Base-by-base conservation (phyloP, 78 protist genomes). In the Isochrysis galbana region DNA sequence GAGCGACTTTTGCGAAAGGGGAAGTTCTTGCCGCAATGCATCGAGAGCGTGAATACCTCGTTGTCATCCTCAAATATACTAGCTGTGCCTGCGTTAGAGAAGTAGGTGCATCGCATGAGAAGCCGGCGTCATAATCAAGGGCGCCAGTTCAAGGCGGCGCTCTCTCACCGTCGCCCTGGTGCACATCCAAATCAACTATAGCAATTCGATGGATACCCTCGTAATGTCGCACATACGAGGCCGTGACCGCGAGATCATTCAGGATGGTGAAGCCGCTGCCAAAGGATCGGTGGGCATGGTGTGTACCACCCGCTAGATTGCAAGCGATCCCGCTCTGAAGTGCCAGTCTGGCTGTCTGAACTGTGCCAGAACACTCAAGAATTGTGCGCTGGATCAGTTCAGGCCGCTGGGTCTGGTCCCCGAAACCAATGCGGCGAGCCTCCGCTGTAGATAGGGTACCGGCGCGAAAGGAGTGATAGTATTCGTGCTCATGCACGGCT, bases 91-190 rank as follows among this genome's bases (percentile, higher is more conserved):
- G n/a, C n/a, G n/a, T n/a, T 17, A 54, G n/a, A n/a, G 10, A 10
- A 54, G 32, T 17, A 21, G 67, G 67, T 54, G 67, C 10, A 17
- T 54, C 67, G 10, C 67, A 54, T 21, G 67, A 54, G 67, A 21
- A 54, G 32, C 10, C 10, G 67, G 17, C 67, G 32, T 21, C 32
- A 21, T 17, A 54, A 17, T 17, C 32, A 54, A 17, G 32, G 67
- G 17, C 32, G 67, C 67, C 67, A 54, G 67, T 54, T 17, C 32
- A 54, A 17, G 67, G 32, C 67, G 32, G 17, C 17, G n/a, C n/a
- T n/a, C n/a, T n/a, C n/a, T n/a, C n/a, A n/a, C 90, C 90, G 46
- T 86, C 70, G 39, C 91, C 91, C 74, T 87, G 91, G 74, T 87
- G 91, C 23, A 87, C 91, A 36, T 87, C 91, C 14, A 87, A 21